These are phyloP conservation scores for Diaporthe vaccinii DNA, from an alignment of 2,329 filamentous ascomycete genomes.

Conservation along the genomic window DNA sequence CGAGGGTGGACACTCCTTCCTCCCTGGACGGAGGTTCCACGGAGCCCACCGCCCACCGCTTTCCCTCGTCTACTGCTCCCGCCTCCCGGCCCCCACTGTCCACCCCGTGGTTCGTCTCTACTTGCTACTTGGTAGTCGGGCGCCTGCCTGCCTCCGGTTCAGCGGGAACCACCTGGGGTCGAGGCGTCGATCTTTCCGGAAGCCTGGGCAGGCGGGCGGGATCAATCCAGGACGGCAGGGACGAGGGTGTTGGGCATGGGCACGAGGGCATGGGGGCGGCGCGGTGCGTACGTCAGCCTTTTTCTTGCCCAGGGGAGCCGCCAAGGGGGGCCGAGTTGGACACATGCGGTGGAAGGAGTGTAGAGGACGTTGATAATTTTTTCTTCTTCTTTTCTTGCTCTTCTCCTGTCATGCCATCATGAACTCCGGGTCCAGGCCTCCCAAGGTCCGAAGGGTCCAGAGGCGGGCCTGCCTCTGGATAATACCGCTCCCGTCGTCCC, in stretches of 20 bases:
- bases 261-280: not conserved
- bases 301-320: not conserved
- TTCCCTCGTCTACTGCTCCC: not conserved
- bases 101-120: not conserved
- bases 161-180: not conserved
- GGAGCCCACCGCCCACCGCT: not conserved
- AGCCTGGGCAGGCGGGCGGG: slow-evolving; percentile 9
- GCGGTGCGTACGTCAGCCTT: slow-evolving; percentile 15
- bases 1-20: not conserved
- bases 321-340: not conserved
- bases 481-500: slow-evolving; percentile 7
- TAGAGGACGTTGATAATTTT: no score
- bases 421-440: not conserved
- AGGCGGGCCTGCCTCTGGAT: not conserved
- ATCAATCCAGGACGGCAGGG: not conserved
- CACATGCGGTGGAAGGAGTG: not conserved
- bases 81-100: not conserved
- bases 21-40: not conserved
- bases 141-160: not conserved
- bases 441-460: no score
- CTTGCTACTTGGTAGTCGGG: not conserved
- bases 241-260: not conserved
- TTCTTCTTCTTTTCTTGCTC: no score
- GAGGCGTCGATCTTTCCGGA: slow-evolving; percentile 24
- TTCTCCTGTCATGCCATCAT: not conserved